Evolutionary conservation across 805 yeast species (phyloP), one percentile per base, ranked within the genome.

Genomic region (Yamadazyma sp.): DNA sequence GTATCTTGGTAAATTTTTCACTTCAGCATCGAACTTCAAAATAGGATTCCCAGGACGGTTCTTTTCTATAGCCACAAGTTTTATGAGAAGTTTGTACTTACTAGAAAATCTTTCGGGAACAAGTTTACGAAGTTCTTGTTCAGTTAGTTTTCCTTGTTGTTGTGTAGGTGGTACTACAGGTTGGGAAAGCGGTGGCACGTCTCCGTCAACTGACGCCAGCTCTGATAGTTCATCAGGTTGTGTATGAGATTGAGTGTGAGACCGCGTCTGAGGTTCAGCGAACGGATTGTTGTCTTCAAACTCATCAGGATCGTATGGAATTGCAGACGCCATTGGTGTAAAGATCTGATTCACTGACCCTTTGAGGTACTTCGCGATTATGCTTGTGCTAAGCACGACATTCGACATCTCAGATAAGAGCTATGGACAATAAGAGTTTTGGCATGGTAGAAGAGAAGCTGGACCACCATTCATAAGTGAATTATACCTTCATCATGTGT

Each of bases 1-100:
- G 57, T 78, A 93, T 26, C 81, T 77, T 11, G 95, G 90, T 22
- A 90, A 63, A 28, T 84, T 86, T 8, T 46, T 45, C 14, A 67
- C 62, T 3, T 42, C 32, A 13, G 60, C 71, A 50, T 85, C 88
- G 47, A 91, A 81, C 45, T 80, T 73, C 38, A 91, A 64, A 6
- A 85, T 80, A 4, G 96, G 96, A 50, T 88, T 87, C 41, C 82
- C 88, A 35, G 73, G 75, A 55, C 79, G 82, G 41, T 77, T 75
- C 49, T 81, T 74, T 58, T 90, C 97, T 33, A 93, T 66, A 10
- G 76, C 84, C 2, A 75, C 73, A 3, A 91, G 80, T 36, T 71
- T 76, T 21, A 86, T 69, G 1, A 53, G 52, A 28, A 91, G 44
- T 35, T 48, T 55, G 44, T 70, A 73, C 37, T 62, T 59, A 19